phyloP scores from a whole-genome alignment of 2,329 filamentous ascomycete genomes.

The Onygenales sp. region DNA sequence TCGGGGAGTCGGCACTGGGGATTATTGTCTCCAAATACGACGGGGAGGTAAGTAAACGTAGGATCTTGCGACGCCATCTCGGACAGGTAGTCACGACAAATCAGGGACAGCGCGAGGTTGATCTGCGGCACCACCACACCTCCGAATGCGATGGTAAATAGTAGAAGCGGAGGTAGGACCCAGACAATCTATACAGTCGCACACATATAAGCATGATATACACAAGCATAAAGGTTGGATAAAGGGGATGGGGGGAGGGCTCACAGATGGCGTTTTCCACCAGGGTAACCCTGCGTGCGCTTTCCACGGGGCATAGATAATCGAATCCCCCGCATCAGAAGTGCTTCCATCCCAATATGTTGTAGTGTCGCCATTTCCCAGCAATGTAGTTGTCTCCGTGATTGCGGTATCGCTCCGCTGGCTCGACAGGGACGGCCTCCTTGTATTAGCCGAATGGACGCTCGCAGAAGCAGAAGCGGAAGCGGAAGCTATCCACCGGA shows the following conservation, averaged over 20 bases:
- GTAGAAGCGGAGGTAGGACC: conserved; percentile 68
- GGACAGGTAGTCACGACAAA: conserved; percentile 74
- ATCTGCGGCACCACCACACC: conserved; percentile 77
- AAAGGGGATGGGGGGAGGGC: conserved; percentile 11
- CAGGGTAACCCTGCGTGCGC: conserved; percentile 31
- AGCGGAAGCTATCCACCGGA: neutral
- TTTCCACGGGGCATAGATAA: neutral
- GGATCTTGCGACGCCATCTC: conserved; percentile 54
- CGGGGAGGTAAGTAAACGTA: conserved; percentile 50
- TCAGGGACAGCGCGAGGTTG: conserved; percentile 72
- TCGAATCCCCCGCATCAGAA: neutral
- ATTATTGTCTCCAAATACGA: conserved; percentile 61
- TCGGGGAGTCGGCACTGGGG: conserved; percentile 70
- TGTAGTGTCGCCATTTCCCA: neutral
- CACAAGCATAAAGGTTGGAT: neutral
- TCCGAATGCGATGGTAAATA: conserved; percentile 80
- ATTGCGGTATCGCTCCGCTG: neutral
- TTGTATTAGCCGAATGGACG: neutral
- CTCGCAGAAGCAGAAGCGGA: neutral
- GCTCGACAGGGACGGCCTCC: neutral
- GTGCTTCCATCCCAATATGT: neutral
- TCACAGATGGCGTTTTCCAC: conserved; percentile 44
- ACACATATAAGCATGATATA: neutral
- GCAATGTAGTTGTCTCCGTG: neutral
- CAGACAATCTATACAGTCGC: conserved; percentile 57